Percentiles rank a stretch among this genome's conserved stretches.
These are phyloP conservation scores for Pseudogymnoascus sp. DNA, from an alignment of 2,329 filamentous ascomycete genomes.

Conservation along the genomic window DNA sequence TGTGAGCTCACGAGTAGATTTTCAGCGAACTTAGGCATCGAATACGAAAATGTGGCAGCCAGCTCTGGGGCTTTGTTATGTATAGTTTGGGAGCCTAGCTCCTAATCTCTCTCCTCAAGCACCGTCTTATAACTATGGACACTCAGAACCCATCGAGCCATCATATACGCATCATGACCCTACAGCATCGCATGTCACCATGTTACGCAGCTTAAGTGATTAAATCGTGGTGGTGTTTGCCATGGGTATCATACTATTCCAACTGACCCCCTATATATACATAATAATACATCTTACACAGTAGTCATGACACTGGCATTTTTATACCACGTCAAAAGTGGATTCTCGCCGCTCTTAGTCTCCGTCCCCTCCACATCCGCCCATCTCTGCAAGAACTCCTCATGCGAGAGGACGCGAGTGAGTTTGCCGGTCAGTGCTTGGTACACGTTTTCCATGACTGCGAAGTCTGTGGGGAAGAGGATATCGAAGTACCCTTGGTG, in stretches of 20 bases:
- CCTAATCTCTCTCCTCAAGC: not conserved
- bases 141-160: not conserved
- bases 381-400: slow-evolving; percentile 85
- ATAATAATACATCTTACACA: slow-evolving; percentile 41
- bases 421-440: slow-evolving; percentile 86
- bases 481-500: slow-evolving; percentile 99
- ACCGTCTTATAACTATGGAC: not conserved
- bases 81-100: not conserved
- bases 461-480: slow-evolving; percentile 93
- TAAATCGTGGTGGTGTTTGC: not conserved
- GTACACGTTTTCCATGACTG: slow-evolving; percentile 84
- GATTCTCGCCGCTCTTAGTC: slow-evolving; percentile 87
- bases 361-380: slow-evolving; percentile 83
- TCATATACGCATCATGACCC: not conserved
- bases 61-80: not conserved
- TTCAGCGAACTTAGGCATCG: not conserved
- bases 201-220: not conserved
- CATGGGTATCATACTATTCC: slow-evolving; percentile 6
- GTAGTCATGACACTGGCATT: slow-evolving; percentile 92
- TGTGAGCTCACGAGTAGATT: not conserved
- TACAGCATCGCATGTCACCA: not conserved
- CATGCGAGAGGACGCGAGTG: slow-evolving; percentile 75
- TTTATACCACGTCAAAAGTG: slow-evolving; percentile 84
- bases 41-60: not conserved
- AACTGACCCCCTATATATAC: slow-evolving; percentile 1